A percentile compares a stretch with the other conserved stretches of the same genome.
These are phyloP conservation scores for Colletotrichum sp. DNA, from an alignment of 2,329 filamentous ascomycete species.

Conservation along the genomic window DNA sequence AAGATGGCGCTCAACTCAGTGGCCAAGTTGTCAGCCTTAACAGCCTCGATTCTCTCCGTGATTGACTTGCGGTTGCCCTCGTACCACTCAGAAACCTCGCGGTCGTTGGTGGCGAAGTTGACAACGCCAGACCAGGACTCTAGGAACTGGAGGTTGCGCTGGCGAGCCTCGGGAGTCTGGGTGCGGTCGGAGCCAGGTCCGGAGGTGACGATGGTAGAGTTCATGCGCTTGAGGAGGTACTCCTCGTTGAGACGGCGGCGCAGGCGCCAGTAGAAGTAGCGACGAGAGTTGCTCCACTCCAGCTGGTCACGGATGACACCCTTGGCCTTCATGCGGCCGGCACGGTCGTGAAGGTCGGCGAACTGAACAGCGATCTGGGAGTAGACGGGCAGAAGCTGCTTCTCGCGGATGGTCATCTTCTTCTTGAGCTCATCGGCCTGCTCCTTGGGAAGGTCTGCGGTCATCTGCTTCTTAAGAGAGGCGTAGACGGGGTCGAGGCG, in stretches of 20 bases:
- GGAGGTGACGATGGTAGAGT: conserved; percentile 40
- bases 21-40: conserved; percentile 75
- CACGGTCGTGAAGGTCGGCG: conserved; percentile 94
- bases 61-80: conserved; percentile 90
- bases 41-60: conserved; percentile 80
- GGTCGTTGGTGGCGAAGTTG: conserved; percentile 80
- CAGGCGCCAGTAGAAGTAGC: conserved; percentile 99
- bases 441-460: conserved; percentile 72
- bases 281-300: conserved; percentile 85
- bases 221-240: conserved; percentile 92
- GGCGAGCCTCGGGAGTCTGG: conserved; percentile 60
- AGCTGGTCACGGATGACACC: conserved; percentile 85
- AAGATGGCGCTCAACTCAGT: conserved; percentile 51
- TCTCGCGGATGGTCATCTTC: conserved; percentile 85
- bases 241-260: conserved; percentile 97
- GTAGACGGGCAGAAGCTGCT: conserved; percentile 90
- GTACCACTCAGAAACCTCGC: conserved; percentile 90
- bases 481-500: conserved; percentile 87
- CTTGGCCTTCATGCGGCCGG: conserved; percentile 98
- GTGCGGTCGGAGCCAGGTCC: conserved; percentile 40
- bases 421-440: conserved; percentile 80
- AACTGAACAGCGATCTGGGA: conserved; percentile 96
- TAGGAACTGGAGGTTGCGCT: conserved; percentile 74
- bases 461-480: conserved; percentile 80
- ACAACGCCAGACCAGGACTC: conserved; percentile 82